A percentile compares a stretch with the other conserved stretches of the same genome.
Conservation (phyloP, 2,329 filamentous ascomycete species). For the Xylaria sp. region DNA sequence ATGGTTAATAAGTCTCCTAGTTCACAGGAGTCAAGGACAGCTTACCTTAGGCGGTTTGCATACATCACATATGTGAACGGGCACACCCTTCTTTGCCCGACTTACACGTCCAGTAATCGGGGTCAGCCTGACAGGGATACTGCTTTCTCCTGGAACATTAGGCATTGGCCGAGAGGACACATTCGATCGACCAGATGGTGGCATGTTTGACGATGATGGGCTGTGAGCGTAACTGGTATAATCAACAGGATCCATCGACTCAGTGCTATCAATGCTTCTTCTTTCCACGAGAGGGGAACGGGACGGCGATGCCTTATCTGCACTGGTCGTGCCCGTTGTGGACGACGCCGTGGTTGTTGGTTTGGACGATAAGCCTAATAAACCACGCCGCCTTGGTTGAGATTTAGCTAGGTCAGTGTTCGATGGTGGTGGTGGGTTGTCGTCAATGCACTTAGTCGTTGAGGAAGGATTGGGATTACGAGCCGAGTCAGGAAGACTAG, state of each 20-base stretch:
- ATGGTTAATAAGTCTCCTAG: slow-evolving; percentile 30
- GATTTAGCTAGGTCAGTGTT: slow-evolving; percentile 41
- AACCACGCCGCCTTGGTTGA: slow-evolving; percentile 45
- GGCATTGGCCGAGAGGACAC: slow-evolving; percentile 51
- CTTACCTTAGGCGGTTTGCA: slow-evolving; percentile 59
- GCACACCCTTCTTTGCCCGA: slow-evolving; percentile 64
- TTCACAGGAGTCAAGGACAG: neutral
- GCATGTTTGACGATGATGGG: slow-evolving; percentile 44
- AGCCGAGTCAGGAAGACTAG: slow-evolving; percentile 46
- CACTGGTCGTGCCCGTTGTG: slow-evolving; percentile 19
- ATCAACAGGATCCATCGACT: slow-evolving; percentile 54
- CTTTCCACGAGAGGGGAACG: slow-evolving; percentile 40
- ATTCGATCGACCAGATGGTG: slow-evolving; percentile 37
- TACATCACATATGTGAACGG: slow-evolving; percentile 59
- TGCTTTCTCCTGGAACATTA: slow-evolving; percentile 41
- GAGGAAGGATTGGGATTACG: slow-evolving; percentile 45
- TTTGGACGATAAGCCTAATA: slow-evolving; percentile 42
- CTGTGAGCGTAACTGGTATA: slow-evolving; percentile 45
- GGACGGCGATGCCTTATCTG: slow-evolving; percentile 30
- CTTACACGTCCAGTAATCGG: slow-evolving; percentile 63
- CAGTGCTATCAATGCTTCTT: slow-evolving; percentile 54
- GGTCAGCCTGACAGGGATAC: slow-evolving; percentile 56
- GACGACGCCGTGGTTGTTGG: slow-evolving; percentile 38
- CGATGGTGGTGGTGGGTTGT: slow-evolving; percentile 45
- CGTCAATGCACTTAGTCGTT: slow-evolving; percentile 48